Evolutionary conservation across 1,139 yeast genomes (phyloP), one percentile per base, ranked within the genome.

Genomic region (Debaryomyces nepalensis): DNA sequence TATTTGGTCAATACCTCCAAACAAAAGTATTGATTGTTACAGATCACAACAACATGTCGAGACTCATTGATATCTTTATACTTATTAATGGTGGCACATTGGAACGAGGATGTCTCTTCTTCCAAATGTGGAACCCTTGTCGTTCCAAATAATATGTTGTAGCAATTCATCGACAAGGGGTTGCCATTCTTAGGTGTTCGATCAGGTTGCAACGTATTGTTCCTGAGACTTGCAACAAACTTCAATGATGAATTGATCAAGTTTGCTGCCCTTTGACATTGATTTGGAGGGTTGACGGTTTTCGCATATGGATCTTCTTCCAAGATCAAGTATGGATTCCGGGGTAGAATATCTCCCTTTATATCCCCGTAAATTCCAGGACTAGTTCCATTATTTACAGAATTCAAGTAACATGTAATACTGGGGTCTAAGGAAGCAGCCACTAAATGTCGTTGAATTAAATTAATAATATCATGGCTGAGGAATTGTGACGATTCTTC

Each of bases 321-420:
- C 22, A 85, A 61, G 6, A 85, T 77, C 51, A 85, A 70, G 52
- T 83, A 85, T 0, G 95, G 95, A 54, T 85, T 85, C 46, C 91
- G 67, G 4, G 95, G 95, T 40, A 85, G 66, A 2, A 85, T 81
- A 52, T 82, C 86, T 10, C 83, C 83, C 40, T 80, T 63, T 30
- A 79, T 62, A 43, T 83, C 87, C 21, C 87, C 87, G 49, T 84
- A 81, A 37, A 83, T 79, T 10, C 82, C 84, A 0, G 86, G 81
- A 32, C 79, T 78, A 47, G 75, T 74, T 50, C 73, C 84, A 53
- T 70, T 82, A 62, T 75, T 83, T 59, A 73, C 83, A 42, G 75
- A 72, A 51, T 81, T 82, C 44, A 85, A 60, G 59, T 85, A 84
- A 49, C 87, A 83, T 4, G 65, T 40, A 21, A 64, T 64, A 10